Evolutionary conservation across 2,329 filamentous ascomycete genomes (phyloP).

Genomic region (Cladosporium sp.): DNA sequence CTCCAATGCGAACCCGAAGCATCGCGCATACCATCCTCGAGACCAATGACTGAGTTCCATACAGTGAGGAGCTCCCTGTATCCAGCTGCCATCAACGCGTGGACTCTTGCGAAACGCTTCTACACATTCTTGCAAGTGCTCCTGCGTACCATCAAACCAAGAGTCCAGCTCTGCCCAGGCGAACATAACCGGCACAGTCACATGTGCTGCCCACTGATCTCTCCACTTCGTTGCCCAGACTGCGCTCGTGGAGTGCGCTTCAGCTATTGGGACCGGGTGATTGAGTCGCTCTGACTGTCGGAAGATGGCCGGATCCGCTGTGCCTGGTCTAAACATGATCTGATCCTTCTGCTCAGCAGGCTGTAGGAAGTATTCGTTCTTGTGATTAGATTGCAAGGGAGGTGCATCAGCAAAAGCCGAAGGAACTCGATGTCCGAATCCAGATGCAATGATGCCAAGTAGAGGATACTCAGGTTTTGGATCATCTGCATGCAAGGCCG

Average conservation of each 20-base stretch:
- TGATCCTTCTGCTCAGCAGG: background rate
- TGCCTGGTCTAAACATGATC: background rate
- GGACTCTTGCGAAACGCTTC: background rate
- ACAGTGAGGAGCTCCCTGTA: background rate
- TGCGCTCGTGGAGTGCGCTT: background rate
- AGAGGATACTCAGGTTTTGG: background rate
- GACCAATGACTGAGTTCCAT: conserved; percentile 10
- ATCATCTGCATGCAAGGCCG: background rate
- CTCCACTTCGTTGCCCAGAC: background rate
- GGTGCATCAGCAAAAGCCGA: background rate
- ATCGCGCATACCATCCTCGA: conserved; percentile 2
- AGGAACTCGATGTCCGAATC: background rate
- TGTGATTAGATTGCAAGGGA: background rate
- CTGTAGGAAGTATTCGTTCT: background rate
- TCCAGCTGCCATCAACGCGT: background rate
- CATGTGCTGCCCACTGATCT: background rate
- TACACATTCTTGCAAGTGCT: conserved; percentile 2
- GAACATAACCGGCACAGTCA: background rate
- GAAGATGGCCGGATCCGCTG: background rate
- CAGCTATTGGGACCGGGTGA: background rate
- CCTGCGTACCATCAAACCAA: background rate
- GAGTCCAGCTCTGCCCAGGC: background rate
- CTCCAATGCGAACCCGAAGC: conserved; percentile 7
- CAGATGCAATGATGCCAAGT: background rate
- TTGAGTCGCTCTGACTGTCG: background rate